These are phyloP conservation scores for Pseudocercospora vitis DNA, from an alignment of 2,329 filamentous ascomycete species.

Conservation along the genomic window DNA sequence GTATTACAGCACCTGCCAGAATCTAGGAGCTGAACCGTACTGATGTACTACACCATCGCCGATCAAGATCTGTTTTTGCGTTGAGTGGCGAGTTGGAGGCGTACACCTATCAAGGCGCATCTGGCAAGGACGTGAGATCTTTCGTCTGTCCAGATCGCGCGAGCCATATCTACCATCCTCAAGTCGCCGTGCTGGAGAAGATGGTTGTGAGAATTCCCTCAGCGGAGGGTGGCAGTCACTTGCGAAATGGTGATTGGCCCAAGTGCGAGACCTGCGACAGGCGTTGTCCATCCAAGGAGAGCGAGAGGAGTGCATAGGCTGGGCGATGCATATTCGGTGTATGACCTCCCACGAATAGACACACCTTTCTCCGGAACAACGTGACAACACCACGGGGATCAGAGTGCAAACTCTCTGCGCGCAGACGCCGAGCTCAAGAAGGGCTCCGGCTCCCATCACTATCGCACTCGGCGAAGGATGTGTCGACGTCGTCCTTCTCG, in stretches of 20 bases:
- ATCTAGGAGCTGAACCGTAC: slow-evolving; percentile 39
- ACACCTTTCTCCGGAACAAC: no score
- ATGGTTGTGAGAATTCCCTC: slow-evolving; percentile 43
- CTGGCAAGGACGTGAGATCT: slow-evolving; percentile 41
- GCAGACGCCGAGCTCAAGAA: neutral
- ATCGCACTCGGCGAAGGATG: neutral
- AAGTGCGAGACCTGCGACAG: slow-evolving; percentile 35
- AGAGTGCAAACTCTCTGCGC: neutral
- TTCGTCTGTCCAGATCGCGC: slow-evolving; percentile 43
- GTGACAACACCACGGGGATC: no score
- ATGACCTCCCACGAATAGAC: no score
- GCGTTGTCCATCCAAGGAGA: slow-evolving; percentile 16
- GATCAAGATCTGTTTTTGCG: slow-evolving; percentile 33
- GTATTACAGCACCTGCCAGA: slow-evolving; percentile 41
- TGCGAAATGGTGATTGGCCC: slow-evolving; percentile 40
- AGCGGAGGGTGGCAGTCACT: slow-evolving; percentile 39
- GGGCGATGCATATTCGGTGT: no score
- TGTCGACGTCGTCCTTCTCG: neutral
- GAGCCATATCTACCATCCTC: slow-evolving; percentile 44
- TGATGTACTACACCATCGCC: slow-evolving; percentile 40
- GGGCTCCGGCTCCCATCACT: neutral
- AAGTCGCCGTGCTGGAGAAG: slow-evolving; percentile 43
- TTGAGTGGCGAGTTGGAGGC: slow-evolving; percentile 32
- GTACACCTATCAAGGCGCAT: slow-evolving; percentile 39
- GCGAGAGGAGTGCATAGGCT: slow-evolving; percentile 15